Evolutionary conservation across 768 basidiomycete genomes (phyloP).

Genomic region (Agrocybe praecox): DNA sequence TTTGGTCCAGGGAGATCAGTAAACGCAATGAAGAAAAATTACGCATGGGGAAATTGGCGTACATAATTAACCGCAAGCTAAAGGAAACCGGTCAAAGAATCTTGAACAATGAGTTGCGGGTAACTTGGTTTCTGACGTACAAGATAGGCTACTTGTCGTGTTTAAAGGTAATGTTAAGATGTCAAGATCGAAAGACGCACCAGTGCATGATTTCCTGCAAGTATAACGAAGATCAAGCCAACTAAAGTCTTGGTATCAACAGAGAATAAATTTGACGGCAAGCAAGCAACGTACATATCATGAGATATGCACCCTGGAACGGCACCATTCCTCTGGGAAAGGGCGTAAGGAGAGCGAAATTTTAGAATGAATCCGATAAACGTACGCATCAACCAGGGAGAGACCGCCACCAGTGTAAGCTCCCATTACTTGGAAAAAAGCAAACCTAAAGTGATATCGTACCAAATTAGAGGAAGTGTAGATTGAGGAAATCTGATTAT

Average conservation of each 20-base stretch:
- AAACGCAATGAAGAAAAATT: background rate
- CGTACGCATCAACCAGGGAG: conserved; percentile 61
- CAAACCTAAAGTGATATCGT: conserved; percentile 33
- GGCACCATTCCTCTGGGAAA: conserved; percentile 62
- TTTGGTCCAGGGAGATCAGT: conserved; percentile 22
- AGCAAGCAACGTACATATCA: conserved; percentile 46
- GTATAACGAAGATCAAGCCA: conserved; percentile 59
- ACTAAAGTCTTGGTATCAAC: conserved; percentile 30
- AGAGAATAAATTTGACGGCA: too few species aligned
- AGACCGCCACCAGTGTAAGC: conserved; percentile 73
- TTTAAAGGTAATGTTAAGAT: background rate
- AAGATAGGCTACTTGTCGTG: conserved; percentile 50
- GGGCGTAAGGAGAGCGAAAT: background rate
- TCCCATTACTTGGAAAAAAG: conserved; percentile 45
- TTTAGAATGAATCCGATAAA: background rate
- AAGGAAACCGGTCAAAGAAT: background rate
- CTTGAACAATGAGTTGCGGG: background rate
- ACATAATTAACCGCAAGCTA: conserved; percentile 70
- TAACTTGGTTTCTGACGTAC: conserved; percentile 35
- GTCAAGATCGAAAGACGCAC: conserved; percentile 39
- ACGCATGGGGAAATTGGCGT: conserved; percentile 16
- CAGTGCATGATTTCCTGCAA: conserved; percentile 79
- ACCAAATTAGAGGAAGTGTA: background rate
- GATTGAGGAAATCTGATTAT: background rate
- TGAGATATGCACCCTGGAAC: conserved; percentile 65